Base-by-base conservation (phyloP, 192 early-diverging fungal genomes). In the Podila clonocystis region DNA sequence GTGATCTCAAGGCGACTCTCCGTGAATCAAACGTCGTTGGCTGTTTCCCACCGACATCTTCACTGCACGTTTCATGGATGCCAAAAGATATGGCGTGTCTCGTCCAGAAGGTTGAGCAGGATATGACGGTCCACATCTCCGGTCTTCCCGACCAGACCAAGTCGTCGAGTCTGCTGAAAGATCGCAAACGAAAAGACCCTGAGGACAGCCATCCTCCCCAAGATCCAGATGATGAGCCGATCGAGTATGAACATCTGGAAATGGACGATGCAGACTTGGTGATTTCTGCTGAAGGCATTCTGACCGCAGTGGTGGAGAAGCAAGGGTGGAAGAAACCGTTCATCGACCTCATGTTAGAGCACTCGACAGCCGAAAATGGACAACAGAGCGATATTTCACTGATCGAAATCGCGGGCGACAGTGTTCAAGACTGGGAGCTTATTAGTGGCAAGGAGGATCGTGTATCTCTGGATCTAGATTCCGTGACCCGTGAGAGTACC, bases 251-350 rank as follows among this genome's bases (percentile, higher is more conserved):
- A 9, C 71, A 80, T 52, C 29, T 80, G 33, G 77, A 80, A 17
- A 68, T 73, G 70, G 77, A 80, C 17, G 77, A 80, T 28, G 62
- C 70, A 6, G 77, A 80, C 48, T 41, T 80, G 60, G 22, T 64
- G 9, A 72, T 80, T 48, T 33, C 77, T 8, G 66, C 61, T 1
- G 70, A 72, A n/a, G 31, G 36, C 20, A 26, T 13, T 30, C 12
- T 73, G 28, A 73, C 62, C 1, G n/a, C 72, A 2, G 62, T 48
- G 12, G 34, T 80, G 20, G 70, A 73, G 36, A 68, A 69, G 28
- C 55, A 72, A 4, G 77, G 77, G 0, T 80, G 77, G 77, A 80
- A 73, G 20, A 70, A 73, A 33, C 77, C 77, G 24, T 80, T 65
- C 55, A 59, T 72, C 36, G 71, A 80, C n/a, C 6, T 68, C 13